phyloP scores from a whole-genome alignment of 768 basidiomycete species.

The Boletus vinaceobasis region DNA sequence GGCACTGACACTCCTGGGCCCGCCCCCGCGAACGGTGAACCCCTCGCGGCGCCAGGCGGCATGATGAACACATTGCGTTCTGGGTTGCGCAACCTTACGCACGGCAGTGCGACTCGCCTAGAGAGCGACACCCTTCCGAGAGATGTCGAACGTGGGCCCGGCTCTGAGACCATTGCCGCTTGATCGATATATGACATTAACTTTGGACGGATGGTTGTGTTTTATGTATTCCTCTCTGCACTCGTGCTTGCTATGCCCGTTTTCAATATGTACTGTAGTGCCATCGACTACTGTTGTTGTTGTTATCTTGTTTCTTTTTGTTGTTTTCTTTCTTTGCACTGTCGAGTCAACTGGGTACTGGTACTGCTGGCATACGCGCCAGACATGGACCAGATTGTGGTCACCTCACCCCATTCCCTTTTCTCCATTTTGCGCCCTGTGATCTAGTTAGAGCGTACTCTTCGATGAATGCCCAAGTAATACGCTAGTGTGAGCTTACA shows the following conservation, averaged over 20 bases:
- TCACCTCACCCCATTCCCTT: not conserved
- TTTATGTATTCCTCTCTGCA: not conserved
- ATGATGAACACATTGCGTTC: conserved; percentile 27
- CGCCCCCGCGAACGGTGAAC: conserved; percentile 3
- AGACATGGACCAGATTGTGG: not conserved
- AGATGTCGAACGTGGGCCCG: conserved; percentile 27
- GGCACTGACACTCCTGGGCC: not conserved
- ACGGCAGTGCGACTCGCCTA: conserved; percentile 9
- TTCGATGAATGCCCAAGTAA: not conserved
- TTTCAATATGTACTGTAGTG: not conserved
- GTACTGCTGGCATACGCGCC: not conserved
- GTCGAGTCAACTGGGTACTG: not conserved
- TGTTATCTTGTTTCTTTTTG: not conserved
- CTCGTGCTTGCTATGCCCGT: not conserved
- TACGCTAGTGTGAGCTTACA: not conserved
- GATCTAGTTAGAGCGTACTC: not conserved
- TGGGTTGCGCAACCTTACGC: conserved; percentile 25
- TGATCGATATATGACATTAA: not conserved
- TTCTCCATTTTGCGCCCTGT: not conserved
- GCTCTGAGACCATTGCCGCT: conserved; percentile 3
- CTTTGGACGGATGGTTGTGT: not conserved
- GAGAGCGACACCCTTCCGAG: conserved; percentile 29
- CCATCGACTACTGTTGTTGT: not conserved
- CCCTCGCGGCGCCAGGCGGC: conserved; percentile 11
- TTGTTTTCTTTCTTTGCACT: not conserved